Percentiles rank a stretch among this genome's conserved stretches.
phyloP scores from a whole-genome alignment of 768 basidiomycete species.

The Gloeopeniophorella convolvens region DNA sequence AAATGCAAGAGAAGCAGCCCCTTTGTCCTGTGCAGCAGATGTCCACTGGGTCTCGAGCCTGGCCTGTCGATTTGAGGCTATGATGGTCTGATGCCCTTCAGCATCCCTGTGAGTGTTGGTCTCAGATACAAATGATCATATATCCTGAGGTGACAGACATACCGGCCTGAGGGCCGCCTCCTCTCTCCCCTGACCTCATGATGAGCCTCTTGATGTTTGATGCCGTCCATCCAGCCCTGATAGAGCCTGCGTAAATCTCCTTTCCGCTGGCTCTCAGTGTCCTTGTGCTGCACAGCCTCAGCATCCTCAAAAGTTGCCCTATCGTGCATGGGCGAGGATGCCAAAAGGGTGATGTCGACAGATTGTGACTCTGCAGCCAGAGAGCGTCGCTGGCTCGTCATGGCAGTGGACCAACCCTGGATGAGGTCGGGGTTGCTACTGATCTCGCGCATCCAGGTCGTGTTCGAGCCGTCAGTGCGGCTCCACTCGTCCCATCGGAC shows the following conservation, averaged over 20 bases:
- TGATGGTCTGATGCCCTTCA: no score
- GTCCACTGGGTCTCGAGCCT: no score
- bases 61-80: no score
- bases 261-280: slow-evolving; percentile 3
- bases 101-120: no score
- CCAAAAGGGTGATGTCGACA: slow-evolving; percentile 3
- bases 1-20: no score
- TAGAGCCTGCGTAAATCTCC: neutral
- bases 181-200: neutral
- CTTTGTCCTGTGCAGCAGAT: no score
- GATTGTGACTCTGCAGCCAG: slow-evolving; percentile 8
- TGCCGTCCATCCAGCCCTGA: slow-evolving; percentile 9
- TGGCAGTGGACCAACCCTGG: slow-evolving; percentile 6
- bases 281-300: slow-evolving; percentile 14
- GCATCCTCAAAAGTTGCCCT: slow-evolving; percentile 14
- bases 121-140: no score
- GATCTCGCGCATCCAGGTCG: slow-evolving; percentile 17
- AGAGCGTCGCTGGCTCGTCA: neutral
- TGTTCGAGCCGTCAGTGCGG: slow-evolving; percentile 18
- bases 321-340: slow-evolving; percentile 14
- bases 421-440: neutral
- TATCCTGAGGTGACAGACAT: no score
- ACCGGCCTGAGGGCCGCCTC: no score
- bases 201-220: neutral
- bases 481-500: slow-evolving; percentile 19